Conservation (phyloP, 2,329 filamentous ascomycete genomes). For the Beauveria rudraprayagi region DNA sequence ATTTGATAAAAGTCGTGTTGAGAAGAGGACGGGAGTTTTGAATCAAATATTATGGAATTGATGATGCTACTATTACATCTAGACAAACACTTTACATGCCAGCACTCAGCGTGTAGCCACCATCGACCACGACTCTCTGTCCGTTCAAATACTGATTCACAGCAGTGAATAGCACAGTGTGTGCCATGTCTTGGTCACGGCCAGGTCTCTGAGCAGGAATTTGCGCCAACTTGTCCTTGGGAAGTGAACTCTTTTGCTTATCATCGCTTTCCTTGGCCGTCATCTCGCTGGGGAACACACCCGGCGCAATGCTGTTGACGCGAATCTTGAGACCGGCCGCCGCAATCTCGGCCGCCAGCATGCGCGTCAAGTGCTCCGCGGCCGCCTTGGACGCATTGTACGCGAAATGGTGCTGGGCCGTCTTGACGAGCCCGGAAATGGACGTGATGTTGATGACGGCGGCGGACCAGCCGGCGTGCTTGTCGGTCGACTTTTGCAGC, state of each 20-base stretch:
- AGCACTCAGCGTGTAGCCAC: constrained; percentile 33
- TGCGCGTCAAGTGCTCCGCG: constrained; percentile 54
- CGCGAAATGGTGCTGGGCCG: constrained; percentile 55
- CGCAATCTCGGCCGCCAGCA: constrained; percentile 54
- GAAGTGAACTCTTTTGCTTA: constrained; percentile 50
- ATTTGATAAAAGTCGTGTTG: too few relatives aligned
- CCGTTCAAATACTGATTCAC: constrained; percentile 38
- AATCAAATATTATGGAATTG: not conserved
- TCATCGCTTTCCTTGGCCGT: constrained; percentile 42
- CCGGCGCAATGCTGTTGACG: constrained; percentile 65
- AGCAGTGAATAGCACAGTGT: constrained; percentile 50
- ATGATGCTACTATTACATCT: too few relatives aligned
- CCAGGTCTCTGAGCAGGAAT: constrained; percentile 62
- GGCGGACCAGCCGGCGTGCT: constrained; percentile 40
- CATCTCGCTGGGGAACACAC: constrained; percentile 66
- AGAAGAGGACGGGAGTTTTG: too few relatives aligned
- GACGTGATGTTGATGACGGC: constrained; percentile 62
- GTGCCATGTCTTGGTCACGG: constrained; percentile 61
- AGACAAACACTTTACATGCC: constrained; percentile 21
- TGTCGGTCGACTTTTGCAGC: constrained; percentile 42
- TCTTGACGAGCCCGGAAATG: constrained; percentile 57
- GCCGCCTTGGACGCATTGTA: constrained; percentile 60
- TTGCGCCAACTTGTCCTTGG: constrained; percentile 48
- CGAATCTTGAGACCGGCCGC: constrained; percentile 55
- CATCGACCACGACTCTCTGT: constrained; percentile 36